These are phyloP conservation scores for Opeltia flavorubescens DNA, from an alignment of 495 filamentous ascomycete genomes.

Conservation along the genomic window DNA sequence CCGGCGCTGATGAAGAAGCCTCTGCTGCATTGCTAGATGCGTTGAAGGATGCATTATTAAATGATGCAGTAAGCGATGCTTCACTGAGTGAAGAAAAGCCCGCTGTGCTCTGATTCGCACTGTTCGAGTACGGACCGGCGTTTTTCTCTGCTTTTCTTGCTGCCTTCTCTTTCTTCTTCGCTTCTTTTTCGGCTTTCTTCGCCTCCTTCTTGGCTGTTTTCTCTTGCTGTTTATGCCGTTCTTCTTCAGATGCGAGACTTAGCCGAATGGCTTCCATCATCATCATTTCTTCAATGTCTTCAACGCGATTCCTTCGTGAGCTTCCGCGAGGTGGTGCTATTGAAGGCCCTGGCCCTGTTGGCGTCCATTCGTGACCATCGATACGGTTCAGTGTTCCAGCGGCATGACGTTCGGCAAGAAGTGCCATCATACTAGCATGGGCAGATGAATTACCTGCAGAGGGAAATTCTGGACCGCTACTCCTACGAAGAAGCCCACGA, in stretches of 20 bases:
- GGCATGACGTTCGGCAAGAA: constrained; percentile 34
- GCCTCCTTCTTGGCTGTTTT: constrained; percentile 68
- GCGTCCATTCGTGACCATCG: constrained; percentile 18
- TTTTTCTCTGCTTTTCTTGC: constrained; percentile 63
- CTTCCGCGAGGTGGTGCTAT: constrained; percentile 36
- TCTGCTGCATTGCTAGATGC: too few species aligned
- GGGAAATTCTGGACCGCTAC: constrained; percentile 20
- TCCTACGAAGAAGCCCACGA: constrained; percentile 30
- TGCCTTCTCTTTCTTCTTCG: constrained; percentile 69
- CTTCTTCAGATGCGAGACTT: constrained; percentile 80
- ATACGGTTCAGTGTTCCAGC: constrained; percentile 4
- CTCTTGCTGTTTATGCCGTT: constrained; percentile 65
- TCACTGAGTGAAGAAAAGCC: constrained; percentile 23
- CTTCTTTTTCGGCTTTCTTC: constrained; percentile 59
- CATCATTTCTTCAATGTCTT: constrained; percentile 96
- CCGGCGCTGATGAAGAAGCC: constrained; percentile 13
- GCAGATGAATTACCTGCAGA: constrained; percentile 28
- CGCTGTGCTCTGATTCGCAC: constrained; percentile 21
- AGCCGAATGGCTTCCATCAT: constrained; percentile 90
- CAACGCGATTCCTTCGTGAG: constrained; percentile 52
- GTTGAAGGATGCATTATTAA: too few species aligned
- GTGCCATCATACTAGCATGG: constrained; percentile 36
- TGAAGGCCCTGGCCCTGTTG: constrained; percentile 28
- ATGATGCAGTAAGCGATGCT: constrained; percentile 24
- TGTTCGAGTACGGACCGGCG: constrained; percentile 31